phyloP scores from a whole-genome alignment of 1,139 yeast species.

The Magnusiomyces sp. region DNA sequence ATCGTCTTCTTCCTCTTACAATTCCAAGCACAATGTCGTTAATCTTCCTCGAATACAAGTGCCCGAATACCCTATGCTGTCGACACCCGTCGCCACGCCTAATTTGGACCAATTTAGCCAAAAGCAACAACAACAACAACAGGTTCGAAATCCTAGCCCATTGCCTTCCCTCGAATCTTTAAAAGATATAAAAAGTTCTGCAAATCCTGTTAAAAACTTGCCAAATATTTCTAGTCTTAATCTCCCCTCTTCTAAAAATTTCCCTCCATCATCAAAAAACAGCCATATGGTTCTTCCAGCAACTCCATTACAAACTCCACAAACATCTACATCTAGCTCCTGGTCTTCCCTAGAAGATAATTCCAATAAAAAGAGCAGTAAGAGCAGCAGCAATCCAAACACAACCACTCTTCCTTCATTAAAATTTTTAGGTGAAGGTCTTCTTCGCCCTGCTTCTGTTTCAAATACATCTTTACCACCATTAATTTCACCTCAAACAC shows the following conservation, averaged over 20 bases:
- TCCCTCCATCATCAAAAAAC: neutral
- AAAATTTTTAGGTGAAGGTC: conserved; percentile 1
- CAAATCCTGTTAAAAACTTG: neutral
- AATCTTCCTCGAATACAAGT: conserved; percentile 3
- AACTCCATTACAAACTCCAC: conserved; percentile 10
- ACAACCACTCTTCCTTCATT: conserved; percentile 4
- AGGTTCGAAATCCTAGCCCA: too few relatives aligned
- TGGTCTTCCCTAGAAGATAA: conserved; percentile 7
- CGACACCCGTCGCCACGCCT: conserved; percentile 6
- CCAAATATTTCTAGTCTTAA: neutral
- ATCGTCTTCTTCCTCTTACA: neutral
- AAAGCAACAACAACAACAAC: too few relatives aligned
- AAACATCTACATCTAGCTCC: conserved; percentile 5
- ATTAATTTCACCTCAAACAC: neutral
- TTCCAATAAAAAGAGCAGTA: neutral
- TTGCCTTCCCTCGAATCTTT: too few relatives aligned
- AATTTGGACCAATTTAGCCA: neutral
- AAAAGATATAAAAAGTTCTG: too few relatives aligned
- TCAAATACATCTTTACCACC: conserved; percentile 8
- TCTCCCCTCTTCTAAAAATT: neutral
- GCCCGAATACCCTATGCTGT: conserved; percentile 2
- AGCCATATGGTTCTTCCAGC: conserved; percentile 4
- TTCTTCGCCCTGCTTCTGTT: conserved; percentile 7
- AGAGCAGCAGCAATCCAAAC: neutral
- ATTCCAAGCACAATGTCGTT: neutral